A percentile compares a stretch with the other conserved stretches of the same genome.
These are phyloP conservation scores for Kwoniella shivajii DNA, from an alignment of 1,284 basidiomycete genomes.

Conservation along the genomic window DNA sequence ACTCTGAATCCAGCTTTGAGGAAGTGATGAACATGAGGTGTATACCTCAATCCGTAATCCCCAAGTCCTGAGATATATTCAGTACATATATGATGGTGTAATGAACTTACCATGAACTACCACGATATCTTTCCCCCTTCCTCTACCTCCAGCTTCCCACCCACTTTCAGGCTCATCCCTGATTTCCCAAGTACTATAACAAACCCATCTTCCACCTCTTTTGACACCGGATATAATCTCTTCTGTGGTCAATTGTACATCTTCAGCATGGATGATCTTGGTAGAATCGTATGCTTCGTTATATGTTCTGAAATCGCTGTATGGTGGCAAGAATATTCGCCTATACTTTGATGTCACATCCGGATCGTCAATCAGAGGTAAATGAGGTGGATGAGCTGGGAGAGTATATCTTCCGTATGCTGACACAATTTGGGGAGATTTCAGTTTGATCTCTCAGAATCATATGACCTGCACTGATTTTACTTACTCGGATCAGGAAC, in stretches of 20 bases:
- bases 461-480: background rate
- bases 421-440: slow-evolving; percentile 1
- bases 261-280: slow-evolving; percentile 48
- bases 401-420: slow-evolving; percentile 51
- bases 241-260: slow-evolving; percentile 42
- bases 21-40: slow-evolving; percentile 55
- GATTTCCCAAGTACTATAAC: slow-evolving; percentile 53
- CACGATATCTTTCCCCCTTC: slow-evolving; percentile 47
- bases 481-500: slow-evolving; percentile 49
- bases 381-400: slow-evolving; percentile 44
- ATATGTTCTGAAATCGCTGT: slow-evolving; percentile 25
- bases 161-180: slow-evolving; percentile 38
- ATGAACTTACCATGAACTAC: slow-evolving; percentile 50
- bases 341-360: slow-evolving; percentile 39
- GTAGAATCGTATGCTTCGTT: slow-evolving; percentile 46
- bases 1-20: slow-evolving; percentile 57
- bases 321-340: slow-evolving; percentile 48
- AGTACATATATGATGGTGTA: slow-evolving; percentile 2
- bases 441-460: background rate
- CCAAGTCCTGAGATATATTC: slow-evolving; percentile 42
- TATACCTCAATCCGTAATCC: slow-evolving; percentile 54
- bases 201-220: slow-evolving; percentile 50
- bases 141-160: slow-evolving; percentile 47
- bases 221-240: slow-evolving; percentile 40
- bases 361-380: slow-evolving; percentile 39